Conservation (phyloP, 2,329 filamentous ascomycete species). For the Nemania sp. region DNA sequence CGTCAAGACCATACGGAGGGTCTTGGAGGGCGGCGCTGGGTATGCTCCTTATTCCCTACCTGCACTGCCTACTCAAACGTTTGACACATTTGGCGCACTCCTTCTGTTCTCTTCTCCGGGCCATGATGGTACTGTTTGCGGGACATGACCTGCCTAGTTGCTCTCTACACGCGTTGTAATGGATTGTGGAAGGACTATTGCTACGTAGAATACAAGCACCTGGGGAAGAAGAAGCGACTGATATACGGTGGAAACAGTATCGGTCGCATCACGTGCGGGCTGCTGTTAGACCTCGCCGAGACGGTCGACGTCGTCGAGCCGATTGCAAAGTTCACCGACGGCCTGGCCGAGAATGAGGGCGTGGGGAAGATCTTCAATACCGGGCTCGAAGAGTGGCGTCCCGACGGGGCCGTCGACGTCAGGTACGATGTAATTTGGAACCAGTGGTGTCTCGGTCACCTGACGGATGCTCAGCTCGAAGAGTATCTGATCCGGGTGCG, state of each 20-base stretch:
- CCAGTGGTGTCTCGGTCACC: conserved; percentile 87
- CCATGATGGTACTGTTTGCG: not conserved
- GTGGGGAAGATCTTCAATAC: conserved; percentile 68
- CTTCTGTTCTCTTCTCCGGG: not conserved
- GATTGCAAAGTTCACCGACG: conserved; percentile 75
- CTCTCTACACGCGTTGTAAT: too few relatives aligned
- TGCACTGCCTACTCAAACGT: too few relatives aligned
- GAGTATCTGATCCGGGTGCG: conserved; percentile 60
- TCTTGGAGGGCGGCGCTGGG: conserved; percentile 50
- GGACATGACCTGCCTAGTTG: not conserved
- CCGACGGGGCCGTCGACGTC: conserved; percentile 44
- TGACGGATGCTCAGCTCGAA: conserved; percentile 75
- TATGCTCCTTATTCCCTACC: conserved; percentile 33
- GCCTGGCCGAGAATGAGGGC: conserved; percentile 61
- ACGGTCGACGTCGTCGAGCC: conserved; percentile 85
- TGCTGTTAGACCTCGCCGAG: conserved; percentile 72
- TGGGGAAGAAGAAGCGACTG: conserved; percentile 3
- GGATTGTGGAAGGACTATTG: too few relatives aligned
- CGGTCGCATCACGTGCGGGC: conserved; percentile 77
- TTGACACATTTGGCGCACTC: not conserved
- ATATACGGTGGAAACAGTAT: conserved; percentile 58
- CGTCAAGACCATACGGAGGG: conserved; percentile 36
- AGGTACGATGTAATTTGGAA: conserved; percentile 84
- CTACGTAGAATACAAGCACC: too few relatives aligned
- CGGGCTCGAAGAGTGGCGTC: conserved; percentile 73